Evolutionary conservation across 2,329 filamentous ascomycete genomes (phyloP).

Genomic region (Aspergillus terreus): DNA sequence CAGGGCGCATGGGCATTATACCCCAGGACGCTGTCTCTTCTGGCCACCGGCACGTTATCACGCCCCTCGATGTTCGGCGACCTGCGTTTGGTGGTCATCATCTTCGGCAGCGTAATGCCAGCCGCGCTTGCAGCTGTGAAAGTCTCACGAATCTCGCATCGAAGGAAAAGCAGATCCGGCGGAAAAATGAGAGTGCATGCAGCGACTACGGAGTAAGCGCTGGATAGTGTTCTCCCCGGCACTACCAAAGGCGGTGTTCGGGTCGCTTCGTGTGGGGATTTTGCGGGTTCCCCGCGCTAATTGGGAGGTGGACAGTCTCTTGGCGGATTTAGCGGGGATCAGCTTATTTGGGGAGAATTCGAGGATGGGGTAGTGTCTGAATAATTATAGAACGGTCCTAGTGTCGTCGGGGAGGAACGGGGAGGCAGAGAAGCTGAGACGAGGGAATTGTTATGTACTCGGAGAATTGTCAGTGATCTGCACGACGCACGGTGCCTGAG

Average conservation of each 20-base stretch:
- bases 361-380: neutral
- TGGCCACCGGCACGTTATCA: constrained; percentile 15
- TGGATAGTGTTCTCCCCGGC: constrained; percentile 9
- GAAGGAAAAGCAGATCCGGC: neutral
- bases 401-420: too few relatives aligned
- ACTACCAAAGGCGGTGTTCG: constrained; percentile 24
- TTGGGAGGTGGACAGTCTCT: constrained; percentile 4
- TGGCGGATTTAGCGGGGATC: neutral
- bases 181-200: neutral
- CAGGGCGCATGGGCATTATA: constrained; percentile 31
- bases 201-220: neutral
- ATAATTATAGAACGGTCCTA: too few relatives aligned
- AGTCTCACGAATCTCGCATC: neutral
- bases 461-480: neutral
- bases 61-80: constrained; percentile 17
- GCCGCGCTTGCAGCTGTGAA: constrained; percentile 6
- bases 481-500: neutral
- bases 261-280: constrained; percentile 16
- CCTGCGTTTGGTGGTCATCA: constrained; percentile 27
- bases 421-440: too few relatives aligned
- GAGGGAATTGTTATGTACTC: too few relatives aligned
- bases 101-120: constrained; percentile 16
- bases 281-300: constrained; percentile 18
- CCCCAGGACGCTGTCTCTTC: constrained; percentile 23
- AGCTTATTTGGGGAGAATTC: neutral